Evolutionary conservation across 2,329 filamentous ascomycete species (phyloP), one percentile per base, ranked within the genome.

Genomic region (Gnomoniopsis sp.): DNA sequence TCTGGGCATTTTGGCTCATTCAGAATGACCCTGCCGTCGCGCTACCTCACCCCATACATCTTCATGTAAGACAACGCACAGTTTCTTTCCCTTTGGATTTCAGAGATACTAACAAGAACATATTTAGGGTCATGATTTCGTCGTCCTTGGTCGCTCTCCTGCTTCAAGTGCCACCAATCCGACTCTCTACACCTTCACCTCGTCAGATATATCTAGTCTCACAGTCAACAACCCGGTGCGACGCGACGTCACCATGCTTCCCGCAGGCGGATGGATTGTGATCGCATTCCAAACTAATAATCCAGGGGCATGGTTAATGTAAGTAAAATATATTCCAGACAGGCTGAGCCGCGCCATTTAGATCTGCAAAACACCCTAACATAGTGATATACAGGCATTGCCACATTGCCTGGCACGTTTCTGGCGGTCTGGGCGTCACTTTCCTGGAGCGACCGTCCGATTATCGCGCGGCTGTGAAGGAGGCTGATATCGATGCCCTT

Each of bases 281-380:
- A 67, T 82, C 15, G 79, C 75, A 0, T 82, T 78, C 65, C 64
- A 70, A 54, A 72, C 77, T 0, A 74, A 81, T 63, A 81, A 82
- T 56, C 79, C 79, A 0, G 79, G 79, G 7, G 65, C 72, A 7
- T 79, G 76, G 76, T 60, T 76, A 48, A 44, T 57, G 60, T 61
- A 50, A n/a, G 59, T 55, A 7, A 41, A 19, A 22, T 4, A 3
- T 52, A 6, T 19, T 34, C 10, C 30, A n/a, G n/a, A n/a, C n/a
- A n/a, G n/a, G n/a, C n/a, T n/a, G n/a, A n/a, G n/a, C n/a, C n/a
- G n/a, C n/a, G n/a, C n/a, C n/a, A n/a, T n/a, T n/a, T n/a, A 6
- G 33, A 21, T 33, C 30, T 15, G 6, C 2, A n/a, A 11, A 50
- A 26, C 11, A 22, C 7, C 17, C 49, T 47, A 7, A 36, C 17